Base-by-base conservation (phyloP, 73 alveolate genomes). In the Paramecium bursaria region DNA sequence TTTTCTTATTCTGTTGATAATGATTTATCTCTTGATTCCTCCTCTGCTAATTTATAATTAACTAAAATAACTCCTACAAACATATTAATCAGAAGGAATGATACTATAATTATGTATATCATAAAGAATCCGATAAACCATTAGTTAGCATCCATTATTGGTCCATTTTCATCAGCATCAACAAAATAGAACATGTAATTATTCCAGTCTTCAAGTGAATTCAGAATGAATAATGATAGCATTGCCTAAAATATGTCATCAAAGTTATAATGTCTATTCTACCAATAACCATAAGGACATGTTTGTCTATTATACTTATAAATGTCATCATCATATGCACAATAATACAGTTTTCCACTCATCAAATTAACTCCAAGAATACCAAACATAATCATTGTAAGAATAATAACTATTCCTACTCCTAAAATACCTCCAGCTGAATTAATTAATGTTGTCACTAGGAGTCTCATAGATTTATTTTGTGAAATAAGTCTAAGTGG, bases 181-280 rank as follows among this genome's bases (percentile, higher is more conserved):
- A 67, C 53, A 35, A 85, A 60, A 46, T 80, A 74, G 52, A 42
- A 85, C 98, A 95, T 95, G 30, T 91, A 79, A 23, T 91, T 95
- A 9, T 98, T 98, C 98, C 99, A 96, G 17, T 97, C 99, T 91
- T 96, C 99, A 21, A 86, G 87, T 21, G 95, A 90, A 27, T 92
- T 61, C 74, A 95, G 61, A 42, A 94, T 91, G 76, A 94, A 95
- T 14, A 95, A 91, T 29, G 98, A 87, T 1, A 92, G 50, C 91
- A 96, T 86, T 14, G 96, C 94, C 19, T 74, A 67, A 0, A 93
- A 92, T 10, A 96, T 95, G 75, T 95, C 90, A 74, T 96, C 97
- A 86, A 90, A 95, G 86, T 95, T 91, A 48, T 77, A 85, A 26
- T 75, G 91, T 15, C 67, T 53, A 61, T 85, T 92, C 7, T 46